Conservation (phyloP, 257 asterid genomes). For the Solanum appendiculatum region DNA sequence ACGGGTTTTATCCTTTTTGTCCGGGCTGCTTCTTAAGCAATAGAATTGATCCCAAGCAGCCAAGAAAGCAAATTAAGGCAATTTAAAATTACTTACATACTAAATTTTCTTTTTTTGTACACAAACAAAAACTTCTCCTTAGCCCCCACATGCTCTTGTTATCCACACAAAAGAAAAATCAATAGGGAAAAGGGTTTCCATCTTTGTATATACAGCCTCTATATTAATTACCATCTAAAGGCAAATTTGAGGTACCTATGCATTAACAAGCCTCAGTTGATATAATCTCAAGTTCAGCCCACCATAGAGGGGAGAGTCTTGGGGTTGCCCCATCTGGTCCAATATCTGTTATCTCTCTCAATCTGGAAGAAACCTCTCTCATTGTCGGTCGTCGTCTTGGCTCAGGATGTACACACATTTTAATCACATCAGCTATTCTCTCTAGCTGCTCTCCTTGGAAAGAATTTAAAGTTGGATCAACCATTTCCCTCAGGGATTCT, state of each 20-base stretch:
- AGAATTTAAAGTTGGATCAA: slow-evolving; percentile 54
- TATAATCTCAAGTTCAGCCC: slow-evolving; percentile 86
- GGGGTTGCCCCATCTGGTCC: slow-evolving; percentile 67
- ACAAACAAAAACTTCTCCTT: background rate
- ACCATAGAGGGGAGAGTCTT: slow-evolving; percentile 69
- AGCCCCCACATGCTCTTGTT: background rate
- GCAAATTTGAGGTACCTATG: background rate
- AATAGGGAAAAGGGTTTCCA: background rate
- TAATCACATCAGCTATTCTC: slow-evolving; percentile 40
- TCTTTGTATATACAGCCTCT: slow-evolving; percentile 4
- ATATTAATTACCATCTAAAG: background rate
- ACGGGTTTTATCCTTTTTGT: background rate
- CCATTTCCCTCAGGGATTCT: slow-evolving; percentile 25
- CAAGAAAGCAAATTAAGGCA: background rate
- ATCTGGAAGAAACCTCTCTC: slow-evolving; percentile 33
- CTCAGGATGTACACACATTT: slow-evolving; percentile 38
- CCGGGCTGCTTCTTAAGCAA: background rate
- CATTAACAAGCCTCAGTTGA: slow-evolving; percentile 21
- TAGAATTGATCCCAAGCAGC: background rate
- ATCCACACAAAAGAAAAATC: slow-evolving; percentile 1
- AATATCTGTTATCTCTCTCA: slow-evolving; percentile 63
- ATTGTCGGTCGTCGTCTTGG: slow-evolving; percentile 38
- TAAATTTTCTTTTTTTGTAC: background rate
- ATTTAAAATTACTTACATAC: background rate
- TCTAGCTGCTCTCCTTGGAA: slow-evolving; percentile 35